Base-by-base conservation (phyloP, 345 rosid genomes). In the Microcos paniculata region DNA sequence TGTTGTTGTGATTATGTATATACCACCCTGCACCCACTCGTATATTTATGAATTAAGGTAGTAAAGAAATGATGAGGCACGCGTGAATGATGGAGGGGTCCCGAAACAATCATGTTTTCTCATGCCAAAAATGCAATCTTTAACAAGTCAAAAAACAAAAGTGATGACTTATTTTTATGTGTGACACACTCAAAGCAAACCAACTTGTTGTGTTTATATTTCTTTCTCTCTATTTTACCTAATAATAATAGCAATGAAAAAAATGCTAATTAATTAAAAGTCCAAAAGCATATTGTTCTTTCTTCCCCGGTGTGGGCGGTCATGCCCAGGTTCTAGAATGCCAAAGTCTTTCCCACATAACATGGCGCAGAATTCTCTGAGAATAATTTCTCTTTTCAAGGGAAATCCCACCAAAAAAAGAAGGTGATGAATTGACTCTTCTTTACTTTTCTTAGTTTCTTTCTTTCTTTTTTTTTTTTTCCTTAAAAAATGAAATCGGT, bases 31-130 rank as follows among this genome's bases (percentile, higher is more conserved):
- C n/a, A n/a, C n/a, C n/a, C n/a, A n/a, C n/a, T n/a, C n/a, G n/a
- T n/a, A n/a, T n/a, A n/a, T n/a, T n/a, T n/a, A n/a, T n/a, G n/a
- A n/a, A n/a, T n/a, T n/a, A n/a, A n/a, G n/a, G n/a, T n/a, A 63
- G 48, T 38, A 63, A 38, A 23, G 43, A 61, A n/a, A 42, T 11
- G 31, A 35, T 13, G 31, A 4, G 71, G 15, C 55, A 67, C 30
- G 73, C 73, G 73, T 49, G 73, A 69, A 69, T 49, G 59, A 69
- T 69, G 73, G 73, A 49, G 9, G 59, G 59, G 73, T 30, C 73
- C 72, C 43, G n/a, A 69, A 42, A 49, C 58, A 59, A 59, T 59
- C 18, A 59, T 59, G 64, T n/a, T 59, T 49, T 49, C 53, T 69
- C 23, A 38, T 69, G 73, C 73, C 58, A 31, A 49, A 69, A 49